A percentile compares a stretch with the other conserved stretches of the same genome.
Evolutionary conservation across 116 monocot species (phyloP).

Genomic region (Posidonia oceanica): DNA sequence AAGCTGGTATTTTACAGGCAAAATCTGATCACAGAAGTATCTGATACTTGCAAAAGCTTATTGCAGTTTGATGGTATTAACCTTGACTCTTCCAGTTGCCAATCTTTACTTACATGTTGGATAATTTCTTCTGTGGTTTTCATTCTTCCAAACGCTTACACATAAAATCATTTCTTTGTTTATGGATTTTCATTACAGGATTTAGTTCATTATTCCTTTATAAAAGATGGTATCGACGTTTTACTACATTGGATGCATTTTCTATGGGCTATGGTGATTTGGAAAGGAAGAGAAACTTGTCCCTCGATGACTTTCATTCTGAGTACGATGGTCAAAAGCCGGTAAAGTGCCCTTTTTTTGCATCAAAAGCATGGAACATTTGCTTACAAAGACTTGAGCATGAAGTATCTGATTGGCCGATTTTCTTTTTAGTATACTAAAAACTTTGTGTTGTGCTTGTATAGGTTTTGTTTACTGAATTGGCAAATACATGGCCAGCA

Average conservation of each 20-base stretch:
- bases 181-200: constrained; percentile 23
- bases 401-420: too few relatives aligned
- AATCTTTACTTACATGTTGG: neutral
- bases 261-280: constrained; percentile 34
- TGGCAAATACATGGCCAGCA: constrained; percentile 77
- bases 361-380: too few relatives aligned
- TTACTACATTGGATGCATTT: constrained; percentile 58
- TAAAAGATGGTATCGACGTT: constrained; percentile 88
- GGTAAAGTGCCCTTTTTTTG: constrained; percentile 23
- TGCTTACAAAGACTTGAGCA: too few relatives aligned
- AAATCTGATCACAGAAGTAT: constrained; percentile 22
- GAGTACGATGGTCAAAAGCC: constrained; percentile 62
- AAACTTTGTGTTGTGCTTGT: neutral
- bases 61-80: constrained; percentile 68
- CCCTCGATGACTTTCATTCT: constrained; percentile 45
- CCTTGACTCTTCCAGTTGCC: neutral
- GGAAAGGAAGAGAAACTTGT: constrained; percentile 53
- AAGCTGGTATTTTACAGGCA: constrained; percentile 38
- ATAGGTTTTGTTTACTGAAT: constrained; percentile 82
- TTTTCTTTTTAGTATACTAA: neutral
- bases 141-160: neutral
- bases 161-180: neutral
- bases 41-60: constrained; percentile 18
- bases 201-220: constrained; percentile 77
- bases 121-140: neutral